Conservation (phyloP, 106 monocot genomes). For the Agapanthus africanus region DNA sequence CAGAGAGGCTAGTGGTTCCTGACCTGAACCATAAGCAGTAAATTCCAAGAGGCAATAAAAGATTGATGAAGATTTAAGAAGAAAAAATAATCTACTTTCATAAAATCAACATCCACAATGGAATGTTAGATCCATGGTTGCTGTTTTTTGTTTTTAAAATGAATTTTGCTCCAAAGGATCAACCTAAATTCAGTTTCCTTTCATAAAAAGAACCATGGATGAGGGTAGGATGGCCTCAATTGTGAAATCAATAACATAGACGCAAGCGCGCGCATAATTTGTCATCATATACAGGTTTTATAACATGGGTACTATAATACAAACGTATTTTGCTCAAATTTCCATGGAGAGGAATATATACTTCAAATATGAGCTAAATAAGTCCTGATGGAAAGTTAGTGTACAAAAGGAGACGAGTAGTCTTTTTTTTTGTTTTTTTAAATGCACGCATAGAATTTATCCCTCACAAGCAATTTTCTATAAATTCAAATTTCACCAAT, state of each 20-base stretch:
- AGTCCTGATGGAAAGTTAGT: not conserved
- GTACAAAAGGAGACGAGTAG: too few relatives aligned
- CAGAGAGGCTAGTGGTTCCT: constrained; percentile 70
- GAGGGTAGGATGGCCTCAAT: not conserved
- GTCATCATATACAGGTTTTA: too few relatives aligned
- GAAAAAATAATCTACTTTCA: not conserved
- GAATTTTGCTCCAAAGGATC: not conserved
- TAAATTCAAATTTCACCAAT: not conserved
- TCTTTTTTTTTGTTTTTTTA: too few relatives aligned
- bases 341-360: not conserved
- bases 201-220: not conserved
- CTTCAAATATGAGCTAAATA: not conserved
- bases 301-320: too few relatives aligned
- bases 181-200: not conserved
- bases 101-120: not conserved
- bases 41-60: not conserved
- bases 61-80: not conserved
- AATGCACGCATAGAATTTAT: not conserved
- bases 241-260: not conserved
- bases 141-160: not conserved
- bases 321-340: too few relatives aligned
- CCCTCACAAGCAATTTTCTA: not conserved
- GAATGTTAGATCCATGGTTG: not conserved
- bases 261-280: not conserved
- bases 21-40: constrained; percentile 34